Evolutionary conservation across 2,329 filamentous ascomycete genomes (phyloP).

Genomic region (Cercospora janseana): DNA sequence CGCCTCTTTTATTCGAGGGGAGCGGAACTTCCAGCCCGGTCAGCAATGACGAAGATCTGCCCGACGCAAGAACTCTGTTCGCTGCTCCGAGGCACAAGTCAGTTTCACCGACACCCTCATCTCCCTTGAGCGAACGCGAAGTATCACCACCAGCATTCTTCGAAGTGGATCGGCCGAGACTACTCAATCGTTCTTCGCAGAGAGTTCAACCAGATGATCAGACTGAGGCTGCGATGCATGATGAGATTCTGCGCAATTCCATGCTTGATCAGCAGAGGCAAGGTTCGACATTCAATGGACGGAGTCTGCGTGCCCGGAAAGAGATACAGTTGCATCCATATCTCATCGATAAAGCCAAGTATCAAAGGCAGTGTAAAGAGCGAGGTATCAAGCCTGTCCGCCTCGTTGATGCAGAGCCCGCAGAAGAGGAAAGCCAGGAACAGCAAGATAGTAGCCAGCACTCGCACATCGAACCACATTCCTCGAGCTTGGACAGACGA

Average conservation of each 20-base stretch:
- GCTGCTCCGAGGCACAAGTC: background rate
- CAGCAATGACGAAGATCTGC: conserved; percentile 17
- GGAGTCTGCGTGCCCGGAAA: conserved; percentile 46
- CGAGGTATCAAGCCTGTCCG: conserved; percentile 47
- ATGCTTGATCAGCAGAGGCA: background rate
- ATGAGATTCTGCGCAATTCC: conserved; percentile 4
- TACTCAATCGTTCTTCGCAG: too few relatives aligned
- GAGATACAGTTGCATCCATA: conserved; percentile 53
- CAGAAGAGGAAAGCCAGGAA: conserved; percentile 22
- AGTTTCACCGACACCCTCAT: conserved; percentile 11
- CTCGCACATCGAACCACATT: background rate
- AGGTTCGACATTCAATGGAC: conserved; percentile 13
- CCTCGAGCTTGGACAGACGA: background rate
- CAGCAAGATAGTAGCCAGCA: conserved; percentile 15
- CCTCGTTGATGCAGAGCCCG: conserved; percentile 28
- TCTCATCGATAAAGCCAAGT: conserved; percentile 45
- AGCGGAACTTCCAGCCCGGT: background rate
- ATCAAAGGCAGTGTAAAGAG: conserved; percentile 44
- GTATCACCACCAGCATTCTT: conserved; percentile 24
- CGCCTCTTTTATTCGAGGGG: background rate
- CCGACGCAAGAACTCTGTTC: conserved; percentile 13
- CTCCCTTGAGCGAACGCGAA: conserved; percentile 32
- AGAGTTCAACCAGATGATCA: background rate
- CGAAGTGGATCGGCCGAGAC: background rate
- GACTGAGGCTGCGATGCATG: background rate